Conservation (phyloP, 176 grass and related monocot genomes). For the Cymbopogon citratus region DNA sequence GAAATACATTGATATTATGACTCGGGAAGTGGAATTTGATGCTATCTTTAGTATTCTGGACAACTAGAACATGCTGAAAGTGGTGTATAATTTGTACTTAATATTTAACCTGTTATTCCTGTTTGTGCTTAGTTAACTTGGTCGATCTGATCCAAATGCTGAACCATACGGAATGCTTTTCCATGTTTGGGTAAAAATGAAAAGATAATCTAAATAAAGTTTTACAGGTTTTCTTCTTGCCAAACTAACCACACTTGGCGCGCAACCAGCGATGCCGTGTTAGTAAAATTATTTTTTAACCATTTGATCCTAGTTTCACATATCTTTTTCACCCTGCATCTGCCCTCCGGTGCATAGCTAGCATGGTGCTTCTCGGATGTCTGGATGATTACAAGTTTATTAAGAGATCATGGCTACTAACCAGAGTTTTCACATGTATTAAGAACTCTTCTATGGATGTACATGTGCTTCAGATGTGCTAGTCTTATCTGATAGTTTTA, state of each 20-base stretch:
- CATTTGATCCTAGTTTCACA: background rate
- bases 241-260: background rate
- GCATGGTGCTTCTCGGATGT: background rate
- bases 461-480: background rate
- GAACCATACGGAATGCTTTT: background rate
- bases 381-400: background rate
- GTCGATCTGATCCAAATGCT: slow-evolving; percentile 6
- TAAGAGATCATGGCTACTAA: background rate
- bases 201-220: background rate
- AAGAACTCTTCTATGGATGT: slow-evolving; percentile 3
- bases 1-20: background rate
- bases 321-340: background rate
- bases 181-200: background rate
- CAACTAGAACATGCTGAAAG: background rate
- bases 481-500: background rate
- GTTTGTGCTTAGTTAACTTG: slow-evolving; percentile 13
- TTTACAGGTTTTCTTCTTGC: background rate
- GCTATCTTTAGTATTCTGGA: background rate
- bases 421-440: background rate
- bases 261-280: background rate
- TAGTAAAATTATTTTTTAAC: background rate
- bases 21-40: background rate
- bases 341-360: background rate
- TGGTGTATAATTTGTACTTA: background rate
- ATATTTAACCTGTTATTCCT: background rate